phyloP scores from a whole-genome alignment of 108 stramenopile species.

The Cyclotella baltica region DNA sequence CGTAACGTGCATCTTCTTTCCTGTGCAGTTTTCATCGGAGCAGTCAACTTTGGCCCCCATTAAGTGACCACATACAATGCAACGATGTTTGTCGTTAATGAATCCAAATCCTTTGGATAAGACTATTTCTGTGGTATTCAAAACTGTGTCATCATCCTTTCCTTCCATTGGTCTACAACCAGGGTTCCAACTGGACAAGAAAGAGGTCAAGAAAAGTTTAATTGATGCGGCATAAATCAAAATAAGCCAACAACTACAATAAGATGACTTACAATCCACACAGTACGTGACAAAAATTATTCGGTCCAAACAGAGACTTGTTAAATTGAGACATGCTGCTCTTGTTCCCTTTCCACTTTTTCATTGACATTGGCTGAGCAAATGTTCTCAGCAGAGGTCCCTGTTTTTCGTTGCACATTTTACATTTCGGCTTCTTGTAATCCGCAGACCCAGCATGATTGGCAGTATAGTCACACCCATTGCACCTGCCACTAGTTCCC shows the following conservation, averaged over 20 bases:
- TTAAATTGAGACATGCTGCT: conserved; percentile 49
- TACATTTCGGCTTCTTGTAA: conserved; percentile 62
- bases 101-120: conserved; percentile 72
- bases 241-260: conserved; percentile 1
- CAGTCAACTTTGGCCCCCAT: conserved; percentile 75
- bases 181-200: conserved; percentile 60
- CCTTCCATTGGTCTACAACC: conserved; percentile 20
- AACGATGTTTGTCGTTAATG: conserved; percentile 53
- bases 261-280: conserved; percentile 77
- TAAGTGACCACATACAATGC: conserved; percentile 72
- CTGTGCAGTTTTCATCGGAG: conserved; percentile 45
- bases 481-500: conserved; percentile 46
- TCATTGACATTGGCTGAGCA: conserved; percentile 63
- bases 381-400: conserved; percentile 59
- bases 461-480: conserved; percentile 53
- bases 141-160: conserved; percentile 21
- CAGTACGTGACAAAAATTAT: conserved; percentile 67
- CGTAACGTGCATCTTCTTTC: conserved; percentile 64
- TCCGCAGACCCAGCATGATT: conserved; percentile 42
- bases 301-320: conserved; percentile 63
- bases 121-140: conserved; percentile 68
- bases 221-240: neutral
- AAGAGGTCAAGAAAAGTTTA: conserved; percentile 14
- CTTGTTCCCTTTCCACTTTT: conserved; percentile 66
- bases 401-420: conserved; percentile 67